Evolutionary conservation across 331 rosid genomes (phyloP), one percentile per base, ranked within the genome.

Genomic region (Malus hybrid): DNA sequence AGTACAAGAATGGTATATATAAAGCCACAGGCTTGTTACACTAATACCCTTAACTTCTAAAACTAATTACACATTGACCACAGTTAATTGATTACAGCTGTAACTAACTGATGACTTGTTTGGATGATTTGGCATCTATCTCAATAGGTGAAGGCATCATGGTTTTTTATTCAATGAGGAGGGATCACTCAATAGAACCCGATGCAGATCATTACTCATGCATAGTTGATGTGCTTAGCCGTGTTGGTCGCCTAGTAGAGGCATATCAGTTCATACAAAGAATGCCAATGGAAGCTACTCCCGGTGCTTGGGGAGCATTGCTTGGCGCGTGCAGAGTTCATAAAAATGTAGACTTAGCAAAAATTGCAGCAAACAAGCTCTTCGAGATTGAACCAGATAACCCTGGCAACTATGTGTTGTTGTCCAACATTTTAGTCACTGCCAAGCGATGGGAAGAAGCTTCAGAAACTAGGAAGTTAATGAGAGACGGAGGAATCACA

Each of bases 241-340:
- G 83, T n/a, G 83, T 83, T 24, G 90, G 93, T 20, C 82, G 68
- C 64, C 81, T 88, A 56, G 77, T 77, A 65, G 85, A 86, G 80
- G 92, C 89, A 67, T 84, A 77, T 32, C 28, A 82, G 70, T 78
- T 86, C 63, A 77, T 88, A 52, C 76, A 65, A 66, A 78, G 74
- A 71, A 88, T 88, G 90, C 88, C 88, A n/a, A 78, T 84, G 77
- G 90, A 82, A 68, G 86, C 93, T 65, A 80, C 87, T 74, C 75
- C 93, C 20, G 29, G 83, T 80, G 84, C 87, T 79, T 88, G 90
- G 90, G 88, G 90, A 68, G 93, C 93, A 58, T 79, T 88, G 48
- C 88, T 88, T 76, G 88, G 88, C 64, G 93, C 84, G 1, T 88
- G 93, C 66, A 86, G 88, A 77, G 87, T 86, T 56, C 85, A 82